Evolutionary conservation across 1,284 basidiomycete genomes (phyloP).

Genomic region (Microbotryomycetes sp.): DNA sequence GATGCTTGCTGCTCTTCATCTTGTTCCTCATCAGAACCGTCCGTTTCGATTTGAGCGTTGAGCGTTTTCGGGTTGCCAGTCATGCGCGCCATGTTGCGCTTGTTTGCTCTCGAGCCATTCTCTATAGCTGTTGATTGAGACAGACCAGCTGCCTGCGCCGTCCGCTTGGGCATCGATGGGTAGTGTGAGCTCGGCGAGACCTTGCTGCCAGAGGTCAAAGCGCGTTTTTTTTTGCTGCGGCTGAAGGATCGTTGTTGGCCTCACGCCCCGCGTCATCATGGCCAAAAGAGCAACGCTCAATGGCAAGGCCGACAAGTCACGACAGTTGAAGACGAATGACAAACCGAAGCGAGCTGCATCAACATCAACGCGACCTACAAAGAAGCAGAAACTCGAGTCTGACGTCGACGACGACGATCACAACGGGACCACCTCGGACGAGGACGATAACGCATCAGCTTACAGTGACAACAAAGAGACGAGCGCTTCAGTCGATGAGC

Average conservation of each 20-base stretch:
- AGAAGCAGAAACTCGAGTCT: no score
- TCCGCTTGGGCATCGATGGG: neutral
- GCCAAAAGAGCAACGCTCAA: no score
- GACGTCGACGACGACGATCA: neutral
- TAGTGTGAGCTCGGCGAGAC: no score
- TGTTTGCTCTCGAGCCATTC: neutral
- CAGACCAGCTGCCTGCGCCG: neutral
- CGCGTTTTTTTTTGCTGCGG: no score
- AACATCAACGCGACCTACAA: no score
- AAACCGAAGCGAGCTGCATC: no score
- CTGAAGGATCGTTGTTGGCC: no score
- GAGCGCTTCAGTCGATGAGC: neutral
- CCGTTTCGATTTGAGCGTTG: slow-evolving; percentile 23
- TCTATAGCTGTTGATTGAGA: neutral
- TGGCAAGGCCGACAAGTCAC: no score
- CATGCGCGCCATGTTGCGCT: neutral
- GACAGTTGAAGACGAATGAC: no score
- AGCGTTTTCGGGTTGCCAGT: neutral
- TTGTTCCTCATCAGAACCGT: slow-evolving; percentile 10
- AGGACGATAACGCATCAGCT: slow-evolving; percentile 1
- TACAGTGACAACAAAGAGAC: neutral
- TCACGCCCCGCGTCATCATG: no score
- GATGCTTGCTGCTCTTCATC: slow-evolving; percentile 30
- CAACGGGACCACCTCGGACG: neutral
- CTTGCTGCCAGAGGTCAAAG: no score